Evolutionary conservation across 2,329 filamentous ascomycete species (phyloP), one percentile per base, ranked within the genome.

Genomic region (Sporothrix globosa): DNA sequence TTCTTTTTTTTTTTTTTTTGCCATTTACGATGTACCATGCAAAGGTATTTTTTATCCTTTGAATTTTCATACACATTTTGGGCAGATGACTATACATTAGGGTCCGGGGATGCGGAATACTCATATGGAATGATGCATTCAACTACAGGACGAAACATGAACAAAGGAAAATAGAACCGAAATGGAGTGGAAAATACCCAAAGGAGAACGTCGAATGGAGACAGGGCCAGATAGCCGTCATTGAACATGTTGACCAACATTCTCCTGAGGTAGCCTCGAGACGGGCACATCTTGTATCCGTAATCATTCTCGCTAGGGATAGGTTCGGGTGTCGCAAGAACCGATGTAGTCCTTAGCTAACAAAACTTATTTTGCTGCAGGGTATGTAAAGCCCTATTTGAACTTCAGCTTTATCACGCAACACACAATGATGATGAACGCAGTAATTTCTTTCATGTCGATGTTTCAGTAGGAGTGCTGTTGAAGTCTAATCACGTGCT

Each of bases 51-150:
- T 44, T 27, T 44, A 24, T 11, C 14, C 41, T 63, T 63, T 19
- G n/a, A 44, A 17, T 17, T 46, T 41, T 39, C 11, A 27, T 21
- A 46, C 21, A 27, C 21, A 63, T 63, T 21, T 46, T 46, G 39
- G 58, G 41, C 58, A 27, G 39, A 63, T 63, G 58, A 21, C 21
- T 63, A 63, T 39, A 63, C 58, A 63, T 17, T 24, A 39, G 34
- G 56, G 30, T 13, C 21, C 9, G 21, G 11, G 21, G 21, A 19
- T 30, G 7, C 34, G 56, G 56, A 60, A 44, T 44, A 44, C 41
- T 4, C 11, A 44, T 44, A 44, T 14, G 41, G 41, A 9, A 34
- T 44, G 14, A 17, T 14, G 41, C 1, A 44, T 17, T 44, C 41
- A 44, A 44, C 11, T 17, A 44, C 3, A 17, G 24, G 17, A 50